Conservation (phyloP, 2,329 filamentous ascomycete genomes). For the Sclerotinia nivalis region DNA sequence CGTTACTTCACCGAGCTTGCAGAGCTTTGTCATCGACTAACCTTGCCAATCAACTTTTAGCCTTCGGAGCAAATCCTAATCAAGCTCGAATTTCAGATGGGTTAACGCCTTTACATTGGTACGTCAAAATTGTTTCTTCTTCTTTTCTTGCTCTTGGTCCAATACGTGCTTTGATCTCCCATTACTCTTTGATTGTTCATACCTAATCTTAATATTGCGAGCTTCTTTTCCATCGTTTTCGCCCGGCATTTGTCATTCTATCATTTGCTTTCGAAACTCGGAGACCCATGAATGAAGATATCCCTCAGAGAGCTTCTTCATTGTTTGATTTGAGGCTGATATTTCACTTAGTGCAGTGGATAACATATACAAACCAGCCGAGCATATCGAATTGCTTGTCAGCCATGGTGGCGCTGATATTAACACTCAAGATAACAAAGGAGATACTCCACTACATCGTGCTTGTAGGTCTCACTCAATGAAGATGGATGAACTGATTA, state of each 20-base stretch:
- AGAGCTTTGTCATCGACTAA: neutral
- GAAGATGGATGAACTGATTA: rapidly evolving
- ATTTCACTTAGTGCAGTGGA: neutral
- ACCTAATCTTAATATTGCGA: neutral
- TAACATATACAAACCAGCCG: neutral
- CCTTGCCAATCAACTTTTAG: neutral
- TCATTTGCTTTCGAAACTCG: neutral
- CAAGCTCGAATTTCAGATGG: slow-evolving; percentile 7
- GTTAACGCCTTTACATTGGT: slow-evolving; percentile 7
- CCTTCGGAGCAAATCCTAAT: slow-evolving; percentile 1
- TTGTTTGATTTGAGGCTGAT: neutral
- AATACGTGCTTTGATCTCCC: neutral
- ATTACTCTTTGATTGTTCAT: neutral
- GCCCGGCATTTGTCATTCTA: neutral
- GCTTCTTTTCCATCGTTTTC: neutral
- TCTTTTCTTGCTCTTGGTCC: neutral
- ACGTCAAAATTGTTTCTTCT: neutral
- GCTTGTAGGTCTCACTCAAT: neutral
- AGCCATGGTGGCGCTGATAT: slow-evolving; percentile 26
- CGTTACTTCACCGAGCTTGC: slow-evolving; percentile 13
- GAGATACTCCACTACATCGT: slow-evolving; percentile 25
- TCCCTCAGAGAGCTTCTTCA: neutral
- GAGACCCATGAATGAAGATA: neutral
- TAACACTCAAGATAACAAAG: slow-evolving; percentile 22
- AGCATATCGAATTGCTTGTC: slow-evolving; percentile 8